phyloP scores from a whole-genome alignment of 208 protist species.

The Trypanosoma caninum region DNA sequence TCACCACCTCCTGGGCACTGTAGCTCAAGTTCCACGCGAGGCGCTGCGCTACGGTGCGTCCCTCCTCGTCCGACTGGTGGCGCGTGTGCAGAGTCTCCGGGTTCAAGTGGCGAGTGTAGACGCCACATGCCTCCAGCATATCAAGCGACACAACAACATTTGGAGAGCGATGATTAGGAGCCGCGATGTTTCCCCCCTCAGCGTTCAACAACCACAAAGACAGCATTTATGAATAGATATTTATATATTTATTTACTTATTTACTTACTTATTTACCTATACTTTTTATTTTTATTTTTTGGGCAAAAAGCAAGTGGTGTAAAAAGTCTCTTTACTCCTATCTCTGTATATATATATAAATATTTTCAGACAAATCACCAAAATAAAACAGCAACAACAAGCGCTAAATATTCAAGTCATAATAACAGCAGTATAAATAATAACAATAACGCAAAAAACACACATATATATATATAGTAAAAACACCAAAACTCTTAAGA shows the following conservation, averaged over 20 bases:
- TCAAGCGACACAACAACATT: background rate
- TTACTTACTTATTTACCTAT: background rate
- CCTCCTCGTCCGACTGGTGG: slow-evolving; percentile 16
- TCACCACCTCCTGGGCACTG: slow-evolving; percentile 6
- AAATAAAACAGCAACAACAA: no score
- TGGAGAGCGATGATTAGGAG: slow-evolving; percentile 14
- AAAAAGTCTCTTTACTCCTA: no score
- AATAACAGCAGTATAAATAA: no score
- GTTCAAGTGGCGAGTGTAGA: slow-evolving; percentile 17
- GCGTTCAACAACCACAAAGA: slow-evolving; percentile 15
- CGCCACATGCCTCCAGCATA: slow-evolving; percentile 14
- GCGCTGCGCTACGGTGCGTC: slow-evolving; percentile 12
- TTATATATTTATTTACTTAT: background rate
- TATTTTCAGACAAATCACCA: no score
- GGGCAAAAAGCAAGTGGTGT: background rate
- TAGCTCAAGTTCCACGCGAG: slow-evolving; percentile 25
- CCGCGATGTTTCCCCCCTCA: slow-evolving; percentile 1
- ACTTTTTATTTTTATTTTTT: background rate
- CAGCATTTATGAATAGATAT: slow-evolving; percentile 6
- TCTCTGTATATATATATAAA: no score
- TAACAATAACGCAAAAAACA: background rate
- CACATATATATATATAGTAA: no score
- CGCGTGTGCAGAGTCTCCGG: slow-evolving; percentile 12
- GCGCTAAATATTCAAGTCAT: no score
- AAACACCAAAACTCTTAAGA: background rate